Evolutionary conservation across 2,329 filamentous ascomycete genomes (phyloP).

Genomic region (Aspergillus sp.): DNA sequence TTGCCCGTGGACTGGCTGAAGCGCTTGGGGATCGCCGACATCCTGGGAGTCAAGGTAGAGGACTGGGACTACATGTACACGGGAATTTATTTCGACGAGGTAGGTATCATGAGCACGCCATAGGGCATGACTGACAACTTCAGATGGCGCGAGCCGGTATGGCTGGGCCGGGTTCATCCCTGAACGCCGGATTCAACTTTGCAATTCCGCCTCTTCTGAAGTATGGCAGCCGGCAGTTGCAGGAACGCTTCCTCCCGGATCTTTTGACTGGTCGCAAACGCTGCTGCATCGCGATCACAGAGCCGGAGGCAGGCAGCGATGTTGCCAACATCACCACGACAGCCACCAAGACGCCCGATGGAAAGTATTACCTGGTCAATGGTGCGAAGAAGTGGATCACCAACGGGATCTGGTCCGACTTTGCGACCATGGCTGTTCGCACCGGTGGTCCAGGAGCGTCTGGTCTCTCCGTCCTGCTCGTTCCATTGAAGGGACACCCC

Average conservation of each 20-base stretch:
- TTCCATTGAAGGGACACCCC: conserved; percentile 66
- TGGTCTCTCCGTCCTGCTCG: conserved; percentile 68
- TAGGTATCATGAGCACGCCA: conserved; percentile 22
- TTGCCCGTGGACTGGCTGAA: conserved; percentile 69
- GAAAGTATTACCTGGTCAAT: conserved; percentile 69
- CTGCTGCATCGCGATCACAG: conserved; percentile 75
- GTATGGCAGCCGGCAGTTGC: conserved; percentile 63
- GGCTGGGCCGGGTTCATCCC: conserved; percentile 62
- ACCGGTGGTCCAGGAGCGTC: conserved; percentile 65
- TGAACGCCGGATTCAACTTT: conserved; percentile 72
- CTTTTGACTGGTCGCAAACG: conserved; percentile 67
- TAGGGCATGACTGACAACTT: neutral
- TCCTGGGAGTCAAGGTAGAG: conserved; percentile 68
- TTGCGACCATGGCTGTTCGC: conserved; percentile 70
- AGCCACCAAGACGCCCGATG: conserved; percentile 62
- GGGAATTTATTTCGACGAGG: conserved; percentile 70
- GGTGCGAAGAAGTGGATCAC: conserved; percentile 81
- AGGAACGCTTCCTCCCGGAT: conserved; percentile 68
- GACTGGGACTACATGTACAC: conserved; percentile 73
- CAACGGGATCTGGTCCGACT: conserved; percentile 70
- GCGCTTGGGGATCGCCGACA: conserved; percentile 64
- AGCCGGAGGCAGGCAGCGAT: conserved; percentile 72
- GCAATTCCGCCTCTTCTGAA: conserved; percentile 71
- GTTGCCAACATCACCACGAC: conserved; percentile 73
- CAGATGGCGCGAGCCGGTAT: conserved; percentile 67